Conservation (phyloP, 2,329 filamentous ascomycete species). For the Dothistroma pini region DNA sequence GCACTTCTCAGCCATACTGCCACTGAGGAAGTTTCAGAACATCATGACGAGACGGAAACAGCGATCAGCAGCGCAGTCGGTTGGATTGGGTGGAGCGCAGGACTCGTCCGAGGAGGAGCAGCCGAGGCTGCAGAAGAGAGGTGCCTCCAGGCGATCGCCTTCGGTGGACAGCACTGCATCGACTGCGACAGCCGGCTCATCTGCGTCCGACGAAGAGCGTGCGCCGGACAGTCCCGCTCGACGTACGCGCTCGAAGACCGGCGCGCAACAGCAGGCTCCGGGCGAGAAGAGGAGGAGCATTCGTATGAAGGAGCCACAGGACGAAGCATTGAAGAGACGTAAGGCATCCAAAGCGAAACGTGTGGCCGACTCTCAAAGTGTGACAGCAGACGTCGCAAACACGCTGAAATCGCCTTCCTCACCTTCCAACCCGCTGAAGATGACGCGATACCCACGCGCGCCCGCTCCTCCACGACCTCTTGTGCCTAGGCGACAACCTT, state of each 20-base stretch:
- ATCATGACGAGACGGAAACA: slow-evolving; percentile 44
- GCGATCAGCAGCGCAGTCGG: slow-evolving; percentile 28
- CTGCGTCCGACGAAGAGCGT: slow-evolving; percentile 55
- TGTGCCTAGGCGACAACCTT: slow-evolving; percentile 83
- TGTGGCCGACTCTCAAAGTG: slow-evolving; percentile 28
- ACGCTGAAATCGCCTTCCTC: slow-evolving; percentile 93
- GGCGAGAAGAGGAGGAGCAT: slow-evolving; percentile 72
- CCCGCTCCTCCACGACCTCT: slow-evolving; percentile 86
- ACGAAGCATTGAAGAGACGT: slow-evolving; percentile 69
- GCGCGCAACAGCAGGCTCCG: slow-evolving; percentile 46
- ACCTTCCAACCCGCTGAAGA: slow-evolving; percentile 57
- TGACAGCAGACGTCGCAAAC: slow-evolving; percentile 55
- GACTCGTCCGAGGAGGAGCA: slow-evolving; percentile 34
- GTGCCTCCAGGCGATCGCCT: slow-evolving; percentile 38
- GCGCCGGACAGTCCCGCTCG: slow-evolving; percentile 43
- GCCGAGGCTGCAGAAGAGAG: slow-evolving; percentile 29
- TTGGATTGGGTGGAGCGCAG: slow-evolving; percentile 29
- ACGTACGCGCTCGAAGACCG: slow-evolving; percentile 63
- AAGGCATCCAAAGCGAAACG: slow-evolving; percentile 61
- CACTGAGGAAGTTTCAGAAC: slow-evolving; percentile 59
- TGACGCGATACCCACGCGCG: slow-evolving; percentile 87
- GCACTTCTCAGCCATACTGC: slow-evolving; percentile 71
- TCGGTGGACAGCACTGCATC: slow-evolving; percentile 37
- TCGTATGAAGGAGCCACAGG: slow-evolving; percentile 82
- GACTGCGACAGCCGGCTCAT: slow-evolving; percentile 61